phyloP scores from a whole-genome alignment of 2,329 filamentous ascomycete genomes.

The Sclerotinia spermophila region DNA sequence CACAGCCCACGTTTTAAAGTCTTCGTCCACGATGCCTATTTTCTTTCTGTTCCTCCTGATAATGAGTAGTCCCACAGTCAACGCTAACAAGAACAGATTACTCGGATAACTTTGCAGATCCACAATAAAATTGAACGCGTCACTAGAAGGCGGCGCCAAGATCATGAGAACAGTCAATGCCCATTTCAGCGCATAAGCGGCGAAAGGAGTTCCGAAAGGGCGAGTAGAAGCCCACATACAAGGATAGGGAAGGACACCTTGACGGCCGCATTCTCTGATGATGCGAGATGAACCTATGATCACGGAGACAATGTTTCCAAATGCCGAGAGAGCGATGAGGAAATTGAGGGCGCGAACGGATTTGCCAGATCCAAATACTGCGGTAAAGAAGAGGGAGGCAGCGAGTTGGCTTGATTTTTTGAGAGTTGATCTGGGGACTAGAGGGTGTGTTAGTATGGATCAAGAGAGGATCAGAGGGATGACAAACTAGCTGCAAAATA shows the following conservation, averaged over 20 bases:
- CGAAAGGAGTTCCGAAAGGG: slow-evolving; percentile 61
- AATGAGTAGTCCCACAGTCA: slow-evolving; percentile 55
- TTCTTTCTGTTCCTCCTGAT: slow-evolving; percentile 53
- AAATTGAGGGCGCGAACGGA: slow-evolving; percentile 45
- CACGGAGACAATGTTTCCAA: slow-evolving; percentile 48
- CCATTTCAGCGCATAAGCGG: slow-evolving; percentile 58
- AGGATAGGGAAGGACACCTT: slow-evolving; percentile 20
- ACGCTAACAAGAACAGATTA: slow-evolving; percentile 53
- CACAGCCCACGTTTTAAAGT: slow-evolving; percentile 51
- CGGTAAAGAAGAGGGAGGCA: slow-evolving; percentile 44
- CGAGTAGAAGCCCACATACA: slow-evolving; percentile 54
- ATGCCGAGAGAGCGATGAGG: slow-evolving; percentile 46
- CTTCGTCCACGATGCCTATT: slow-evolving; percentile 45
- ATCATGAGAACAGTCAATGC: slow-evolving; percentile 57
- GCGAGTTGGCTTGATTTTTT: slow-evolving; percentile 47
- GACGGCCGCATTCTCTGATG: slow-evolving; percentile 54
- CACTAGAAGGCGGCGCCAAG: slow-evolving; percentile 55
- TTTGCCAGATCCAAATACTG: slow-evolving; percentile 47
- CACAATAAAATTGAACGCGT: slow-evolving; percentile 62
- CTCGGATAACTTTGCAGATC: slow-evolving; percentile 56
- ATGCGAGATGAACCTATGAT: slow-evolving; percentile 53
- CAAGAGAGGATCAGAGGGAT: not conserved
- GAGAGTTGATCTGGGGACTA: slow-evolving; percentile 53
- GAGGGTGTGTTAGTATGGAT: not conserved
- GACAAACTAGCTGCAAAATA: slow-evolving; percentile 51